Evolutionary conservation across 768 basidiomycete genomes (phyloP).

Genomic region (Melanogaster broomeanus): DNA sequence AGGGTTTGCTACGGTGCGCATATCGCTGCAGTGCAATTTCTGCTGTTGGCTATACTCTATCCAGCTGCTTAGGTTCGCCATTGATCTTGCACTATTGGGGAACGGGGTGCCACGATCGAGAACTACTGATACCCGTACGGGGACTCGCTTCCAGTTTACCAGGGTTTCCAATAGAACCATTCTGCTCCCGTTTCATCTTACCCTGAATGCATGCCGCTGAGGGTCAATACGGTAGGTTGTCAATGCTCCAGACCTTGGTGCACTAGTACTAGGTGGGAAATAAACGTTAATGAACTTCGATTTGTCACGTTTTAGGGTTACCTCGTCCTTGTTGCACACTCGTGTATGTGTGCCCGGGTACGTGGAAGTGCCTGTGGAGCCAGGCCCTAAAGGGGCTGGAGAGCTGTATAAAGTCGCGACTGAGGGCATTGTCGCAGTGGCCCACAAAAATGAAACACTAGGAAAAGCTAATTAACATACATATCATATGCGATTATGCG

Average conservation of each 20-base stretch:
- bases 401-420: slow-evolving; percentile 24
- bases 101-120: no score
- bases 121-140: no score
- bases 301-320: slow-evolving; percentile 26
- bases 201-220: background rate
- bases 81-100: no score
- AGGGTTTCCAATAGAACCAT: no score
- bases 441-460: slow-evolving; percentile 32
- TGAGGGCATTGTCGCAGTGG: slow-evolving; percentile 8
- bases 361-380: background rate
- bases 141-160: no score
- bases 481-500: slow-evolving; percentile 16
- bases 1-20: no score
- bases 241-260: no score
- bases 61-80: no score
- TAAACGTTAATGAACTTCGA: slow-evolving; percentile 14
- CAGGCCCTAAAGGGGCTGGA: slow-evolving; percentile 27
- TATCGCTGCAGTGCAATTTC: no score
- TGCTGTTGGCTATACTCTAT: no score
- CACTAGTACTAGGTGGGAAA: slow-evolving; percentile 16
- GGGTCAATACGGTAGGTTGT: background rate
- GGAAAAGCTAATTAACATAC: slow-evolving; percentile 10
- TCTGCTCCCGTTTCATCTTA: slow-evolving; percentile 18
- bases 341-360: background rate
- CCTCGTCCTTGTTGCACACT: slow-evolving; percentile 16